Evolutionary conservation across 2,329 filamentous ascomycete genomes (phyloP).

Genomic region (Capronia coronata): DNA sequence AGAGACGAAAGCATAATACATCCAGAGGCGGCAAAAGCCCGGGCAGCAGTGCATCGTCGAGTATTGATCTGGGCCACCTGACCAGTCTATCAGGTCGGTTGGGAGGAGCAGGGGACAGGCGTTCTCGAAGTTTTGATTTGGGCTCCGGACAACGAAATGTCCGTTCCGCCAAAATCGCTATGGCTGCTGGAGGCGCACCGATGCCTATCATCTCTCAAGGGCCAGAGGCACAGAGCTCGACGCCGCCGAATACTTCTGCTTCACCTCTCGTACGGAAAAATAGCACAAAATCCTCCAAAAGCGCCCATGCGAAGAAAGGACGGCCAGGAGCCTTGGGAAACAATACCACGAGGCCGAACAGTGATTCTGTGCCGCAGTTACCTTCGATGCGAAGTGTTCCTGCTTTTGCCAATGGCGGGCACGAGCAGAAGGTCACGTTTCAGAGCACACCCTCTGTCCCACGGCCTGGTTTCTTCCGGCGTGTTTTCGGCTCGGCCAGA

Average conservation of each 20-base stretch:
- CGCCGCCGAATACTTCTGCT: constrained; percentile 30
- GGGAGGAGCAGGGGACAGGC: constrained; percentile 31
- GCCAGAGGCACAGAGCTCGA: constrained; percentile 53
- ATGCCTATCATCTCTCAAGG: constrained; percentile 78
- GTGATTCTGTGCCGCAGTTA: constrained; percentile 19
- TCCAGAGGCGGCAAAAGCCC: constrained; percentile 50
- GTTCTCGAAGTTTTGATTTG: constrained; percentile 43
- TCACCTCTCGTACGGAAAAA: constrained; percentile 36
- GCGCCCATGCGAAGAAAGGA: constrained; percentile 34
- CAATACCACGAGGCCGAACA: constrained; percentile 30
- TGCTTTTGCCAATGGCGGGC: constrained; percentile 43
- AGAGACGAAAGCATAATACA: constrained; percentile 43
- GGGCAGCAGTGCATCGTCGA: constrained; percentile 69
- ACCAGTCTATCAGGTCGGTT: constrained; percentile 21
- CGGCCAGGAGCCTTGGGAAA: constrained; percentile 39
- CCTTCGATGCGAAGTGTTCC: constrained; percentile 17
- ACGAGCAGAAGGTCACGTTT: constrained; percentile 39
- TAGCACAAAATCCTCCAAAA: constrained; percentile 40
- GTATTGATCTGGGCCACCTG: constrained; percentile 61
- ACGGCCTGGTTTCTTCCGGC: constrained; percentile 81
- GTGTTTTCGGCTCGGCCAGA: constrained; percentile 76
- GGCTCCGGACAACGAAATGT: constrained; percentile 33
- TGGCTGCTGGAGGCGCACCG: constrained; percentile 65
- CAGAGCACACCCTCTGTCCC: constrained; percentile 9
- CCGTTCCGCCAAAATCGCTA: constrained; percentile 4